phyloP scores from a whole-genome alignment of 768 basidiomycete genomes.

The Panus rudis region DNA sequence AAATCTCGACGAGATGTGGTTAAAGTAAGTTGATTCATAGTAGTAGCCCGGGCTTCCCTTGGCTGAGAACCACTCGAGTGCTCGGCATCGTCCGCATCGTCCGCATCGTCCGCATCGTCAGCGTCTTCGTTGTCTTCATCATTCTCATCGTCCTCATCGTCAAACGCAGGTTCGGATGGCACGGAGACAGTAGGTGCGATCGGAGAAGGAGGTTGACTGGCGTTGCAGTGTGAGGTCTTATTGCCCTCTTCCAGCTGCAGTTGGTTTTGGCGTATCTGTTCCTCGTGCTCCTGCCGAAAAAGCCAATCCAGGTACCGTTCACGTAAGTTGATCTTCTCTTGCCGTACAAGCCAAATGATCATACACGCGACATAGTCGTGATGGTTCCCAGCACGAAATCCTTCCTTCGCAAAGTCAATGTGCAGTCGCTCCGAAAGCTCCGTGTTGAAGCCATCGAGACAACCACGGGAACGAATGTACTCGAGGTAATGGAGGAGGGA shows the following conservation, averaged over 20 bases:
- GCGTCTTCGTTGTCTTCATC: background rate
- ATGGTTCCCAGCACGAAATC: conserved; percentile 20
- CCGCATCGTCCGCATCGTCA: background rate
- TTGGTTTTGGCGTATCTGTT: too few species aligned
- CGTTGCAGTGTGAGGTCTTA: too few species aligned
- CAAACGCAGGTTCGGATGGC: too few species aligned
- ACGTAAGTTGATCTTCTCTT: conserved; percentile 7
- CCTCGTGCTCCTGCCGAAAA: too few species aligned
- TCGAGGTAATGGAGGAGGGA: conserved; percentile 15
- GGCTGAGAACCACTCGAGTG: too few species aligned
- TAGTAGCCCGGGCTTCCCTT: too few species aligned
- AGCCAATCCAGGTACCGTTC: conserved; percentile 23
- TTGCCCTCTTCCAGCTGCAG: too few species aligned
- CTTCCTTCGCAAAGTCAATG: conserved; percentile 22
- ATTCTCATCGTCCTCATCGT: background rate
- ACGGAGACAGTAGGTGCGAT: too few species aligned
- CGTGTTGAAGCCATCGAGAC: conserved; percentile 22
- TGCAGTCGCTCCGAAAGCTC: conserved; percentile 21
- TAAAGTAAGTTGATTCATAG: too few species aligned
- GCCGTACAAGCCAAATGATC: conserved; percentile 12
- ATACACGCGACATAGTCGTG: conserved; percentile 21
- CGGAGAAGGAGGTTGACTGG: too few species aligned
- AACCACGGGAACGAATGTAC: conserved; percentile 12
- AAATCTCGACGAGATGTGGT: too few species aligned
- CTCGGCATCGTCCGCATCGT: background rate